phyloP scores from a whole-genome alignment of 2,329 filamentous ascomycete species.

The Ambrosiella xylebori region DNA sequence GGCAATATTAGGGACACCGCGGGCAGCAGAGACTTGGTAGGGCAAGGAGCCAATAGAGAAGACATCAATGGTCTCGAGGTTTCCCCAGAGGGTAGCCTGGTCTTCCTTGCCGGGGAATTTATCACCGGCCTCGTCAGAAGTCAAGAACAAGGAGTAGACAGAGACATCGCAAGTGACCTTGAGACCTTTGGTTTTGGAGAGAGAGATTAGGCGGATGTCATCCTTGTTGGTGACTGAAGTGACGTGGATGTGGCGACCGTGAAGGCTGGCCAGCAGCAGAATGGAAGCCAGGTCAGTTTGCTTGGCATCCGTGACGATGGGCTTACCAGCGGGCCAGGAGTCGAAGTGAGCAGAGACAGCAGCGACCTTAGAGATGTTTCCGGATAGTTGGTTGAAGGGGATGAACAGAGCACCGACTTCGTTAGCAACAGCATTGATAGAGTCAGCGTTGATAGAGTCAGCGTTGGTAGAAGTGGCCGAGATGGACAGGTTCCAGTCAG shows the following conservation, averaged over 20 bases:
- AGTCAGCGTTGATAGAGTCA: constrained; percentile 55
- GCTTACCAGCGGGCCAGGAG: constrained; percentile 60
- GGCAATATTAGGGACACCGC: constrained; percentile 37
- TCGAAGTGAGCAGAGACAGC: constrained; percentile 65
- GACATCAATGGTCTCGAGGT: constrained; percentile 56
- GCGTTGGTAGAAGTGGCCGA: constrained; percentile 56
- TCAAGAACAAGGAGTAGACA: constrained; percentile 63
- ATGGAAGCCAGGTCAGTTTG: constrained; percentile 68
- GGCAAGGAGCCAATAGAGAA: constrained; percentile 67
- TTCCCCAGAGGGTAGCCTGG: constrained; percentile 57
- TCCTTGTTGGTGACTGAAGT: constrained; percentile 68
- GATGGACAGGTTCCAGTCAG: constrained; percentile 68
- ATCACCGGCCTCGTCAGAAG: constrained; percentile 47
- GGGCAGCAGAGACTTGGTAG: constrained; percentile 50
- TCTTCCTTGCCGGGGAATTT: constrained; percentile 50
- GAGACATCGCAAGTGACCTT: constrained; percentile 69
- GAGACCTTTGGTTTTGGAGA: constrained; percentile 67
- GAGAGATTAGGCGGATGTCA: constrained; percentile 58
- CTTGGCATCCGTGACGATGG: constrained; percentile 67
- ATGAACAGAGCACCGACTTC: constrained; percentile 71
- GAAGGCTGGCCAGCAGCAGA: constrained; percentile 58
- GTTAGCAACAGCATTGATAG: constrained; percentile 53
- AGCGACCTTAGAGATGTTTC: constrained; percentile 71
- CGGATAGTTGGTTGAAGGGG: constrained; percentile 64
- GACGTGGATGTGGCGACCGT: constrained; percentile 62